Evolutionary conservation across 805 yeast genomes (phyloP).

Genomic region (Yarrowia sp.): DNA sequence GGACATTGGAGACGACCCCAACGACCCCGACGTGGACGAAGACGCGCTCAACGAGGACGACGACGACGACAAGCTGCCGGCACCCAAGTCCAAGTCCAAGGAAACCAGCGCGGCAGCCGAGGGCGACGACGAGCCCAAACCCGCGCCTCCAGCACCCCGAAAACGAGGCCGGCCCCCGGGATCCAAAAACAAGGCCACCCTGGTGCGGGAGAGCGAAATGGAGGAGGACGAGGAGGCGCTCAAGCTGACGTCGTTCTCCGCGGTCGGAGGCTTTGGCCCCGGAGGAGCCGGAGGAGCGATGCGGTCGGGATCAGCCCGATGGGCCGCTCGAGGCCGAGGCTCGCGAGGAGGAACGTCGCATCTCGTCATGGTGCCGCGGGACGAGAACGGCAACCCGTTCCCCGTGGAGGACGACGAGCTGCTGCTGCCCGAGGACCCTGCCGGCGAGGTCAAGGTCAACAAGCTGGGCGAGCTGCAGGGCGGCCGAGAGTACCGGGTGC

Average conservation of each 20-base stretch:
- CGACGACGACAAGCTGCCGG: conserved; percentile 23
- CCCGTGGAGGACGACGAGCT: conserved; percentile 72
- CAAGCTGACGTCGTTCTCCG: conserved; percentile 28
- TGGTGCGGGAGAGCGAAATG: conserved; percentile 28
- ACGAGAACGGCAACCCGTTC: conserved; percentile 66
- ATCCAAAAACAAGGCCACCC: conserved; percentile 32
- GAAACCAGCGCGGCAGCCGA: neutral
- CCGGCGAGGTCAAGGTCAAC: conserved; percentile 73
- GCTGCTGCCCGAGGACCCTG: conserved; percentile 67
- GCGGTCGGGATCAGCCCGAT: conserved; percentile 29
- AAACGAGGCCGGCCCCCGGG: conserved; percentile 41
- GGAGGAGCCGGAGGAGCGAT: conserved; percentile 27
- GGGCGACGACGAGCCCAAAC: neutral
- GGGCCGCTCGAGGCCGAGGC: conserved; percentile 30
- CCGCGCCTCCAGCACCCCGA: conserved; percentile 28
- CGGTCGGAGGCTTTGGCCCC: conserved; percentile 27
- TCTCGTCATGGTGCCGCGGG: conserved; percentile 44
- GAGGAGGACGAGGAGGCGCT: conserved; percentile 29
- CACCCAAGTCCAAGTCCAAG: conserved; percentile 18
- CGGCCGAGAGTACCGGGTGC: conserved; percentile 64
- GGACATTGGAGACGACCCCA: conserved; percentile 31
- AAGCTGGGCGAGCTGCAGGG: conserved; percentile 63
- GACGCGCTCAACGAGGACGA: conserved; percentile 33
- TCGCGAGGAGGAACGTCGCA: conserved; percentile 27
- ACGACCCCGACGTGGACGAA: conserved; percentile 29